Base-by-base conservation (phyloP, 257 asterid species). In the Orobanche coerulescens region DNA sequence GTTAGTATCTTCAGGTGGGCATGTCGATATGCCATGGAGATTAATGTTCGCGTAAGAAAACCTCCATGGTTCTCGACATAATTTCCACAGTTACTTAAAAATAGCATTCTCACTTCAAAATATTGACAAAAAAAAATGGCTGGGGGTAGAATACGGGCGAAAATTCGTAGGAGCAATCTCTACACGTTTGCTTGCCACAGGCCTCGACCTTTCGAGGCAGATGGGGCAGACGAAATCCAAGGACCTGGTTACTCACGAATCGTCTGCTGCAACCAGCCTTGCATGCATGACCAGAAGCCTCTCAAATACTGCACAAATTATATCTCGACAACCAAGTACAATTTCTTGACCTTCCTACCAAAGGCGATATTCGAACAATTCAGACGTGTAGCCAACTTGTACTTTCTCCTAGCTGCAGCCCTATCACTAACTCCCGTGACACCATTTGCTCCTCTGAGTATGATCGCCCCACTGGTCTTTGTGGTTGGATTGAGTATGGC, bases 401-500 rank as follows among this genome's bases (percentile, higher is more conserved):
- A 92, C 77, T 92, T 92, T 80, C 96, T 92, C 64, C 78, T 85
- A 34, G 92, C 94, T 12, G 95, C 98, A 13, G 78, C 76, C 65
- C 74, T 92, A 60, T 92, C 98, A 1, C 78, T 87, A 33, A 84
- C 95, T 55, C 94, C 95, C 0, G 81, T 92, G 33, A 65, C 98
- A 24, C 98, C 98, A 0, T 84, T 92, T 76, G 71, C 82, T 18
- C 78, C 90, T 65, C 39, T 82, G 57, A 92, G 98, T 67, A 87
- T 88, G 96, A 81, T 88, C 58, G 95, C 95, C 70, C 98, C 98
- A 6, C 69, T 92, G 66, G 86, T 73, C 18, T 84, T 92, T 76
- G 98, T 92, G 49, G 95, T 92, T 70, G 98, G 98, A 2, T 65
- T 88, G 88, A 92, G 98, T 62, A 92, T 92, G 98, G 94, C 93